Evolutionary conservation across 257 asterid genomes (phyloP), one percentile per base, ranked within the genome.

Genomic region (Anisodus acutangulus): DNA sequence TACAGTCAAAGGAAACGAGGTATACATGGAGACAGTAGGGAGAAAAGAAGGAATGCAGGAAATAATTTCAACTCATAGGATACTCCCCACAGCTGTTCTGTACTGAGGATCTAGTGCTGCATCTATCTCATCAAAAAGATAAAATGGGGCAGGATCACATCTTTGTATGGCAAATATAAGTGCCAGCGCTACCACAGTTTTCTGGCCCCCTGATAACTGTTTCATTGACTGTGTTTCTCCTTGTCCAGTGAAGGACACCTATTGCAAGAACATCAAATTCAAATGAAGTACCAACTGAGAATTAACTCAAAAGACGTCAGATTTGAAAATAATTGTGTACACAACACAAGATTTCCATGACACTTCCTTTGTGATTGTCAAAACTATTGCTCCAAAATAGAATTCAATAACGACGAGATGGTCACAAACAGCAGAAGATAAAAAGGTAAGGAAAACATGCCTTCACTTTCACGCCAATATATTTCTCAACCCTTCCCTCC

Each of bases 31-130:
- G 63, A 51, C 62, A 8, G 63, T 54, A 66, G 55, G 31, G 84
- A 10, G 63, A 70, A 71, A 9, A 72, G 41, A n/a, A 47, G 66
- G 80, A 81, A 84, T 41, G 69, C 58, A 83, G 19, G 79, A 80
- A 63, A 79, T 57, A 54, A 58, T 62, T 12, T 59, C 41, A 49
- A 88, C 67, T 4, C 85, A 22, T 53, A 94, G 99, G 99, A 97
- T 97, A 97, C 99, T 92, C 83, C 99, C 99, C 2, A 97, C 99
- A 37, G 99, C 98, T 26, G 99, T 97, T 91, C 99, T 90, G 91
- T 97, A 97, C 87, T 97, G 99, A 71, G 99, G 98, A 91, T 97
- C 99, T 45, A 97, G 95, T 39, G 99, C 99, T 39, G 99, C 99
- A 88, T 97, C 99, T 66, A 97, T 97, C 91, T 97, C 99, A 83